Percentiles rank a stretch among this genome's conserved stretches.
phyloP scores from a whole-genome alignment of 1,139 yeast species.

The Debaryomycetaceae sp. region DNA sequence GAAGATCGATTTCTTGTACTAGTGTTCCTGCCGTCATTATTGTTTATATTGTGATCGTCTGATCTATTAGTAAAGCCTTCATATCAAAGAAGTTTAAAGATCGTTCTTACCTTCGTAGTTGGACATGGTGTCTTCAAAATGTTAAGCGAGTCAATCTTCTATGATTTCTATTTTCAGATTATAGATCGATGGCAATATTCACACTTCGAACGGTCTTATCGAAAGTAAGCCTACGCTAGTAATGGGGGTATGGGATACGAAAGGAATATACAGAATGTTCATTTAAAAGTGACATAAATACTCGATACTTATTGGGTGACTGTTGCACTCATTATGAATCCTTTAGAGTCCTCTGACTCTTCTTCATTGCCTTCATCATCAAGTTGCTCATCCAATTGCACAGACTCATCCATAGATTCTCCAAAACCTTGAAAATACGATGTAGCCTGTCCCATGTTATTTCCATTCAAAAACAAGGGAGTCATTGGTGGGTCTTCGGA shows the following conservation, averaged over 20 bases:
- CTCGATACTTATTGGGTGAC: background rate
- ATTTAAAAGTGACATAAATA: background rate
- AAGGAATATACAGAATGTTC: background rate
- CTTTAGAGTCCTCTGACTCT: background rate
- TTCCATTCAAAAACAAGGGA: constrained; percentile 31
- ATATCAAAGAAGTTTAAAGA: background rate
- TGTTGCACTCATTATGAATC: background rate
- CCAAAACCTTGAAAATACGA: constrained; percentile 4
- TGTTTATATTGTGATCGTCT: constrained; percentile 33
- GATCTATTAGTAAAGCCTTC: constrained; percentile 16
- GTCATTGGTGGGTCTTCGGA: constrained; percentile 47
- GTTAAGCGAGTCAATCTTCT: background rate
- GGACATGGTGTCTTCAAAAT: constrained; percentile 22
- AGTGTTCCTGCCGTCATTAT: constrained; percentile 1
- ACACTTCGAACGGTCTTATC: background rate
- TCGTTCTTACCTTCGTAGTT: constrained; percentile 41
- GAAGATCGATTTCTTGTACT: constrained; percentile 33
- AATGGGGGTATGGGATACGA: background rate
- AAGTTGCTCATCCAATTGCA: constrained; percentile 8
- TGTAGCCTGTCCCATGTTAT: constrained; percentile 6
- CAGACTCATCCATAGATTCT: background rate
- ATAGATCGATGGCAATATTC: background rate
- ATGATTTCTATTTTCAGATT: background rate
- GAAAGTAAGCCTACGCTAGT: background rate
- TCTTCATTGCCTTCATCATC: constrained; percentile 6